Conservation (phyloP, 2,329 filamentous ascomycete genomes). For the Zarea fungicola region DNA sequence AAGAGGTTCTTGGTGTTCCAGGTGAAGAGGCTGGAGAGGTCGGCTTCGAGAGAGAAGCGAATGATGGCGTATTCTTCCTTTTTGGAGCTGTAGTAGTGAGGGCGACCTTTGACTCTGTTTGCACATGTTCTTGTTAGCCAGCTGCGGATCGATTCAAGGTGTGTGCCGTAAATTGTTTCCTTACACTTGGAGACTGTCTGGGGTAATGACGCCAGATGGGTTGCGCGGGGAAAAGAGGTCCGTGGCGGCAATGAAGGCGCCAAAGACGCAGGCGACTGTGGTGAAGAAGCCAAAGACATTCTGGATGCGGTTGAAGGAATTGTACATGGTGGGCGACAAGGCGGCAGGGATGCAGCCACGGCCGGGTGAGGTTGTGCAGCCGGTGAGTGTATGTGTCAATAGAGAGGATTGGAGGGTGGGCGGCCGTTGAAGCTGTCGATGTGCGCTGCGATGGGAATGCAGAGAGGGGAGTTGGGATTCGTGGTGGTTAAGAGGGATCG, state of each 20-base stretch:
- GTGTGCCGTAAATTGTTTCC: too few relatives aligned
- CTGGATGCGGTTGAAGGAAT: constrained; percentile 76
- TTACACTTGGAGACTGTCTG: constrained; percentile 83
- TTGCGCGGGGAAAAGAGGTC: constrained; percentile 66
- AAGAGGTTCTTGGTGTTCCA: constrained; percentile 99
- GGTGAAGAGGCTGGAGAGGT: constrained; percentile 88
- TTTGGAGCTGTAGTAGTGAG: constrained; percentile 92
- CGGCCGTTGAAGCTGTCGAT: not conserved
- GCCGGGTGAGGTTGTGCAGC: not conserved
- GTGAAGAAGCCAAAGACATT: constrained; percentile 98
- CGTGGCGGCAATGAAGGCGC: constrained; percentile 72
- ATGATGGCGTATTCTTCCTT: constrained; percentile 95
- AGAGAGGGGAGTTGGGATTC: constrained; percentile 1
- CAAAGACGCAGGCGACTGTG: constrained; percentile 80
- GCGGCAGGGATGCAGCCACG: not conserved
- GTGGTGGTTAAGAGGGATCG: not conserved
- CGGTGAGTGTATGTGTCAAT: not conserved
- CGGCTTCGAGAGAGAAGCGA: constrained; percentile 86
- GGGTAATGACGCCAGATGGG: constrained; percentile 56
- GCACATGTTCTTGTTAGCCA: not conserved
- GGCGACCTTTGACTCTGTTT: constrained; percentile 73
- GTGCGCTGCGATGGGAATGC: constrained; percentile 11
- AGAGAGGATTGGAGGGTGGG: too few relatives aligned
- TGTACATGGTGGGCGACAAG: constrained; percentile 64
- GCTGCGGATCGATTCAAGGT: too few relatives aligned